Conservation (phyloP, 2,329 filamentous ascomycete genomes). For the Trichophyton rubrum region DNA sequence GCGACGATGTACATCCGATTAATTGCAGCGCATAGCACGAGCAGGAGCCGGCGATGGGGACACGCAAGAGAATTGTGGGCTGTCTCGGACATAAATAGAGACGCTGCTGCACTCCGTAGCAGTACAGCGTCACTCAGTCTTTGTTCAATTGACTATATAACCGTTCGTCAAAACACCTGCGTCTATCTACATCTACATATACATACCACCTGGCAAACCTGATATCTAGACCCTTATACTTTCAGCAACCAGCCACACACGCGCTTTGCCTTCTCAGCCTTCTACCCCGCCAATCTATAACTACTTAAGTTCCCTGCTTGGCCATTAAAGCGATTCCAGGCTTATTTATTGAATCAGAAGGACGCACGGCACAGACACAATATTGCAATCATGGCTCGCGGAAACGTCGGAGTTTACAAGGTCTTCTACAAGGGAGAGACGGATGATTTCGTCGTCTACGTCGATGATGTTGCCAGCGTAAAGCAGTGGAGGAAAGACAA, state of each 20-base stretch:
- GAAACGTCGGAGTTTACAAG: constrained; percentile 59
- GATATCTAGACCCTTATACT: not conserved
- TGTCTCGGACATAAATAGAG: not conserved
- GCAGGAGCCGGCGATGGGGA: not conserved
- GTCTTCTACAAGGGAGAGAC: constrained; percentile 70
- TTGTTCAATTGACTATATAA: not conserved
- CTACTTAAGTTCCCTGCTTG: not conserved
- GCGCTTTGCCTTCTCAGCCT: not conserved
- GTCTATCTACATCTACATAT: not conserved
- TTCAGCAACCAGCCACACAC: not conserved
- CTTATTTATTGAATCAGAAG: not conserved
- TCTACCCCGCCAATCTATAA: not conserved
- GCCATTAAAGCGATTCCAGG: not conserved
- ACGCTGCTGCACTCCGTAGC: not conserved
- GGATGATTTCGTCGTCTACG: constrained; percentile 58
- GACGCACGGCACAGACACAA: not conserved
- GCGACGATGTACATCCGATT: not conserved
- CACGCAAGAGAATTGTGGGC: not conserved
- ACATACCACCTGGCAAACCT: not conserved
- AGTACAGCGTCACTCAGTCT: not conserved
- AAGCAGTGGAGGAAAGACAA: constrained; percentile 75
- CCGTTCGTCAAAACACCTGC: not conserved
- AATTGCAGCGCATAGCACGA: not conserved
- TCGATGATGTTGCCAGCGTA: constrained; percentile 49
- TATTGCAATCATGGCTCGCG: constrained; percentile 49